Percentiles rank a stretch among this genome's conserved stretches.
These are phyloP conservation scores for Sicyos edulis DNA, from an alignment of 306 rosid genomes.

Conservation along the genomic window DNA sequence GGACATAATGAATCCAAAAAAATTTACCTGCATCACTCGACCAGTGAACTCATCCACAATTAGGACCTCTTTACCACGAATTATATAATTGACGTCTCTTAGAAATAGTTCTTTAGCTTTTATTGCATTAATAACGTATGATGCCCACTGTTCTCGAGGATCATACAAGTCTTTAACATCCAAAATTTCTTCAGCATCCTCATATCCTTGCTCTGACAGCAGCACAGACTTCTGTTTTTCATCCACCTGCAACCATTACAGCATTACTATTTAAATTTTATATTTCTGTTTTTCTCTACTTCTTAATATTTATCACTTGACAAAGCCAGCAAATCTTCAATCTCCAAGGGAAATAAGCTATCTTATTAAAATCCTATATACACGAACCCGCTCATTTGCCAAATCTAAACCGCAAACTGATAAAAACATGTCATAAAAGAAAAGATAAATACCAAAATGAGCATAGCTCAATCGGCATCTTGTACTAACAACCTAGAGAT, in stretches of 20 bases:
- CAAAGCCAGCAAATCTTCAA: neutral
- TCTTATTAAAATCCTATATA: slow-evolving; percentile 2
- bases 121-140: slow-evolving; percentile 79
- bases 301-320: neutral
- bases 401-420: slow-evolving; percentile 7
- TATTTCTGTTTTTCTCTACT: slow-evolving; percentile 4
- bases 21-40: slow-evolving; percentile 91
- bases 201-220: slow-evolving; percentile 91
- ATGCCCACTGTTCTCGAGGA: slow-evolving; percentile 99
- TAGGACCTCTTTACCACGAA: slow-evolving; percentile 86
- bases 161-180: slow-evolving; percentile 85
- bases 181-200: slow-evolving; percentile 92
- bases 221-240: slow-evolving; percentile 86
- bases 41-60: slow-evolving; percentile 98
- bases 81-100: slow-evolving; percentile 81
- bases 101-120: slow-evolving; percentile 95
- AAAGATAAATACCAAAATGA: too few species aligned
- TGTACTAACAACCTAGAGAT: too few species aligned
- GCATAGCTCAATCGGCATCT: too few species aligned
- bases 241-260: slow-evolving; percentile 61
- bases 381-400: neutral
- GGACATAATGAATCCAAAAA: neutral
- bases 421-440: neutral
- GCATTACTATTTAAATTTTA: slow-evolving; percentile 8
- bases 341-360: neutral